Evolutionary conservation across 768 basidiomycete species (phyloP), one percentile per base, ranked within the genome.

Genomic region (Tulasnella sp.): DNA sequence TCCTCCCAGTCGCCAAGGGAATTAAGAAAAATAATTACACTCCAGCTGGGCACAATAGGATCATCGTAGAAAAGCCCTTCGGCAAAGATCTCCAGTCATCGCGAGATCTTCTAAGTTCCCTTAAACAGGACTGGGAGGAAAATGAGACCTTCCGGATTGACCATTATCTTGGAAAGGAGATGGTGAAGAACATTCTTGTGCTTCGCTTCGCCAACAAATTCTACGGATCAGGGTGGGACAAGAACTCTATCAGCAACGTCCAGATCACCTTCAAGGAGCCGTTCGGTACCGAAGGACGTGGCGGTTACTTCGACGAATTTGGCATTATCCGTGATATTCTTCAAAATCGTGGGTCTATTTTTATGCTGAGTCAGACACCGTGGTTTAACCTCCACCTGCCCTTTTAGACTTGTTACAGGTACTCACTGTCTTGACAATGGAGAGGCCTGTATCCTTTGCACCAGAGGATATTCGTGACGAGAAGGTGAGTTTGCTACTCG

Each of bases 301-400:
- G 93, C n/a, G 93, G 95, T 15, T 99, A 99, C 75, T 99, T 99
- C 70, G 93, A 99, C 65, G 92, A 98, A 68, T 99, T 96, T 67
- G 95, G 95, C 49, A 98, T 99, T 65, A 92, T 99, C 66, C 83
- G 93, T 63, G 93, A 99, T 66, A 74, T 99, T 53, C 71, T 92
- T 63, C 93, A 99, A 71, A 99, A 99, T 69, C 93, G 93, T 95
- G 66, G 68, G 92, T 76, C 22, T 28, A 29, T 49, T 40, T 41
- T 43, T 29, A 46, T 37, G 29, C 5, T 28, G 10, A 3, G 33
- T 37, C 20, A 49, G 22, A 28, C 37, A 37, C 22, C n/a, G 33
- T 22, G 41, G 45, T 34, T 5, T 25, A 19, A 15, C 10, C 1
- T 34, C 19, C 32, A 25, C 32, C 22, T 48, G 22, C 6, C 22